phyloP scores from a whole-genome alignment of 495 filamentous ascomycete genomes.

The Neurospora sp. region DNA sequence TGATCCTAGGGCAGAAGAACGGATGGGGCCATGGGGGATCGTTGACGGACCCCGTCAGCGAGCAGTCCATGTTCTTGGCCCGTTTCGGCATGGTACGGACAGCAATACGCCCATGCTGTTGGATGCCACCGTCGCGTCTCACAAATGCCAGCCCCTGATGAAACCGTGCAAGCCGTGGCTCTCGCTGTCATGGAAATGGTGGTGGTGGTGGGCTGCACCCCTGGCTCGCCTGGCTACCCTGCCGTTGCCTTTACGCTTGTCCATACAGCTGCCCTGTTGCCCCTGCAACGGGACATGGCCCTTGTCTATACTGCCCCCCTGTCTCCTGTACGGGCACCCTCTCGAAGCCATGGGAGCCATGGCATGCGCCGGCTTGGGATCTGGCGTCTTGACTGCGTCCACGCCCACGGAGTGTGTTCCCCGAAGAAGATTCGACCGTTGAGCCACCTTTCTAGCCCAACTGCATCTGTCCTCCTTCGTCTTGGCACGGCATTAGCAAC shows the following conservation, averaged over 20 bases:
- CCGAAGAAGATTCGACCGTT: conserved; percentile 20
- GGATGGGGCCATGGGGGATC: background rate
- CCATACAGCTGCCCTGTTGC: background rate
- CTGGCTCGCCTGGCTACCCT: background rate
- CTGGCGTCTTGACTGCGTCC: conserved; percentile 2
- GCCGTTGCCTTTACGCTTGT: background rate
- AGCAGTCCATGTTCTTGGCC: conserved; percentile 1
- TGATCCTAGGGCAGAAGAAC: background rate
- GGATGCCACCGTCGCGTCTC: conserved; percentile 9
- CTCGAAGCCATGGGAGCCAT: background rate
- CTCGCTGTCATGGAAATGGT: conserved; percentile 6
- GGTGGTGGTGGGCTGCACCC: background rate
- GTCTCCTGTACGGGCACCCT: background rate
- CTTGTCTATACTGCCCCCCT: background rate
- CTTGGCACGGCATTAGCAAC: conserved; percentile 11
- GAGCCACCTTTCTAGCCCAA: conserved; percentile 13
- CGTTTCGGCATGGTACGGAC: conserved; percentile 9
- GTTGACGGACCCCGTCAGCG: background rate
- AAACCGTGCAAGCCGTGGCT: conserved; percentile 20
- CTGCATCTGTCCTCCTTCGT: conserved; percentile 3
- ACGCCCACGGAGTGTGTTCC: conserved; percentile 6
- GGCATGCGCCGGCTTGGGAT: background rate
- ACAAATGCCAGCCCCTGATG: conserved; percentile 16
- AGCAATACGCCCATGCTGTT: conserved; percentile 5
- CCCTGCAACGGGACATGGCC: background rate